Evolutionary conservation across 1,284 basidiomycete genomes (phyloP).

Genomic region (Singerocomus inundabilis): DNA sequence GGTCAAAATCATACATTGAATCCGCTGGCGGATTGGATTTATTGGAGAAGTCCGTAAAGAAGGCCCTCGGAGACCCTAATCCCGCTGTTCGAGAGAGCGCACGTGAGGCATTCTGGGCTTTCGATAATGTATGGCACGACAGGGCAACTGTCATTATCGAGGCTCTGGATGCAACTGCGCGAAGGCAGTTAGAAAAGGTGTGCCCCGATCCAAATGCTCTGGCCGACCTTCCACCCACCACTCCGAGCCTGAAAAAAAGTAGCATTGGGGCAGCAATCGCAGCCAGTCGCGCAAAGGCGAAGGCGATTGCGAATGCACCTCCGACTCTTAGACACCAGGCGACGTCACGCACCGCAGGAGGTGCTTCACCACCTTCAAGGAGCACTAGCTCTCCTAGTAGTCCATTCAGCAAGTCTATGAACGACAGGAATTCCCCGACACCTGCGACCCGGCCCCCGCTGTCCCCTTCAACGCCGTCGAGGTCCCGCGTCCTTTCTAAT

Average conservation of each 20-base stretch:
- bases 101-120: constrained; percentile 80
- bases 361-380: constrained; percentile 44
- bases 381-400: constrained; percentile 43
- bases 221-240: constrained; percentile 40
- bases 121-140: constrained; percentile 74
- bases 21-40: constrained; percentile 61
- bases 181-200: constrained; percentile 85
- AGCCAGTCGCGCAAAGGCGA: constrained; percentile 79
- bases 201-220: constrained; percentile 59
- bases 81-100: constrained; percentile 76
- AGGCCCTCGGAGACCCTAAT: constrained; percentile 76
- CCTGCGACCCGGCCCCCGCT: constrained; percentile 39
- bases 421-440: constrained; percentile 41
- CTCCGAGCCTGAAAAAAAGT: constrained; percentile 65
- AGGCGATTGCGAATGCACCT: constrained; percentile 75
- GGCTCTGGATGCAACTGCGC: constrained; percentile 64
- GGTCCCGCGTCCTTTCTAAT: constrained; percentile 43
- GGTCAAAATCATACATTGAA: constrained; percentile 65
- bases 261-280: constrained; percentile 81
- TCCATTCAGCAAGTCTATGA: constrained; percentile 31
- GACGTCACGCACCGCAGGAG: constrained; percentile 53
- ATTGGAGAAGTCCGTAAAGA: constrained; percentile 72
- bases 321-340: constrained; percentile 76
- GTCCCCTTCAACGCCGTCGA: constrained; percentile 44
- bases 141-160: constrained; percentile 64